Base-by-base conservation (phyloP, 805 yeast species). In the Candida insectalens region DNA sequence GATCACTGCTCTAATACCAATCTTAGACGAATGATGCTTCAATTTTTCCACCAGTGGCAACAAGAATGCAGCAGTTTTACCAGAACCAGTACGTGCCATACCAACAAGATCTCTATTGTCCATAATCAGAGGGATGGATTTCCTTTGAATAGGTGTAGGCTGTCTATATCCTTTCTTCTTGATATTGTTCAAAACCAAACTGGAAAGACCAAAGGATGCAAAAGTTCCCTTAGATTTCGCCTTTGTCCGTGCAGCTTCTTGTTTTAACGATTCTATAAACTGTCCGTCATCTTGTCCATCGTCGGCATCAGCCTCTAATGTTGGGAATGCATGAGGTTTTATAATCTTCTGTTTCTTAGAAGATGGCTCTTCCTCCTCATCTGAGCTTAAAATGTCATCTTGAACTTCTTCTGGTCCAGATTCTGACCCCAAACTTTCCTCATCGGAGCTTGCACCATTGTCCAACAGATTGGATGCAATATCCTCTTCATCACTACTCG, bases 31-130 rank as follows among this genome's bases (percentile, higher is more conserved):
- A 53, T 89, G 96, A 2, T 75, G 58, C 55, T 83, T 84, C 45
- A 89, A 66, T 51, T 73, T 78, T 47, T 92, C 96, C 43, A 92
- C 68, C 64, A 92, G 67, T 3, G 99, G 99, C 35, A 92, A 61
- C 15, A 84, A 71, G 54, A 92, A 92, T 1, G 98, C 97, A 6
- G 98, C 98, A 1, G 99, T 92, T 54, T 92, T 92, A 67, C 99
- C 99, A 18, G 95, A 83, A 49, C 99, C 99, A 0, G 99, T 92
- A 51, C 99, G 72, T 12, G 99, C 99, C 99, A 92, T 92, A 53
- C 96, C 99, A 12, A 92, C 98, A 27, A 92, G 94, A 60, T 92
- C 98, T 51, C 94, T 69, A 36, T 76, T 81, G 30, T 82, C 84
- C 63, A 92, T 63, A 38, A 92, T 78, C 36, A 87, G 65, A 0